Evolutionary conservation across 2,329 filamentous ascomycete genomes (phyloP), one percentile per base, ranked within the genome.

Genomic region (Pseudopithomyces chartarum): DNA sequence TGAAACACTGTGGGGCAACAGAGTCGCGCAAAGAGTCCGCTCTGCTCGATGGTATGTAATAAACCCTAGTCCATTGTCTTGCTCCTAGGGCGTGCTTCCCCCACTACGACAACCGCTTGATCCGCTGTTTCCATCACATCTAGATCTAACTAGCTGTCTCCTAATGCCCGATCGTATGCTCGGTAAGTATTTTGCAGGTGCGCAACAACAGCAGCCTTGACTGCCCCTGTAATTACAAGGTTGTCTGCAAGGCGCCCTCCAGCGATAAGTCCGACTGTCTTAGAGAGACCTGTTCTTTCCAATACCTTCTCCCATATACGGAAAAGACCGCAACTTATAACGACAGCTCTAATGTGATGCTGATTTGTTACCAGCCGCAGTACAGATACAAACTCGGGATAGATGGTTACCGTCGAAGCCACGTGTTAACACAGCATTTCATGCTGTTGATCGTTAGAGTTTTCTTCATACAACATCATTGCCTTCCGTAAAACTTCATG

Each of bases 61-160:
- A 88, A 73, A 0, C 61, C 71, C 1, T 11, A 49, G 2, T 86
- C 81, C 84, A 88, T 87, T 0, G 71, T 53, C 36, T 76, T 79
- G 67, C 83, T 87, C 50, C 84, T 77, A 0, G 47, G 68, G 0
- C 59, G 5, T 59, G 81, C 67, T 0, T 82, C 69, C 0, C 84
- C 83, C 2, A 85, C 83, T 0, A 89, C 79, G 3, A 89, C 77
- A 36, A 87, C 66, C 0, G 85, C 82, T 54, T 81, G 56, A 60
- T 88, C 70, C 0, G 86, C 86, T 33, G 72, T 61, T 2, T 58
- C 60, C 12, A 89, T 60, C 86, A 89, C 89, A 0, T 74, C 69
- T 17, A 89, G 38, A 60, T 89, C 87, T 6, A 87, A 57, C 0
- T 77, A 77, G 60, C 85, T 85, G 61, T 88, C 85, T n/a, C 86